A percentile compares a stretch with the other conserved stretches of the same genome.
Evolutionary conservation across 2,329 filamentous ascomycete species (phyloP).

Genomic region (Trichoderma citrinoviride): DNA sequence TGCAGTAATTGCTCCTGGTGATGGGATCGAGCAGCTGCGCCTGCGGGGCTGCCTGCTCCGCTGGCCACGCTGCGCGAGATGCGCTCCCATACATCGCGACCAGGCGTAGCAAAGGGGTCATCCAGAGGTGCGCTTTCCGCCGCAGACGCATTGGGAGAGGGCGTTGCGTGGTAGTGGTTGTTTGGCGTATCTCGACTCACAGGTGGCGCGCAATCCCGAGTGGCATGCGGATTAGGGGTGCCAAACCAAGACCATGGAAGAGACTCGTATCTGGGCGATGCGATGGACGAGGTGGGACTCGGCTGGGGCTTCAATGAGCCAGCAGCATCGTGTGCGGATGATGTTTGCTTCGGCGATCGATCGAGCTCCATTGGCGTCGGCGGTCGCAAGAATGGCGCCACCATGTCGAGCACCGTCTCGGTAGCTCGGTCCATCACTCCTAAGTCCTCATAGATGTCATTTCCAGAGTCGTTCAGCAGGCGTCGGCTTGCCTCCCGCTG

Average conservation of each 20-base stretch:
- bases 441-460: slow-evolving; percentile 5
- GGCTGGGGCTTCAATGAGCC: slow-evolving; percentile 38
- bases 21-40: slow-evolving; percentile 28
- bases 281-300: slow-evolving; percentile 32
- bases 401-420: slow-evolving; percentile 44
- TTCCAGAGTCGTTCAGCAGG: neutral
- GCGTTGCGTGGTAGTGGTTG: neutral
- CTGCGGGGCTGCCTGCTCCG: slow-evolving; percentile 10
- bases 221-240: slow-evolving; percentile 35
- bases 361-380: slow-evolving; percentile 45
- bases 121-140: slow-evolving; percentile 26
- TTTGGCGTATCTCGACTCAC: slow-evolving; percentile 32
- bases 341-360: slow-evolving; percentile 42
- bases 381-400: slow-evolving; percentile 49
- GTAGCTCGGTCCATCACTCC: slow-evolving; percentile 34
- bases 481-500: neutral
- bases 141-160: slow-evolving; percentile 11
- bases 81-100: slow-evolving; percentile 21
- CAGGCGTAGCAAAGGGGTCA: slow-evolving; percentile 35
- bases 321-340: slow-evolving; percentile 53
- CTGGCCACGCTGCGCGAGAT: slow-evolving; percentile 17
- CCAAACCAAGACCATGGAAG: slow-evolving; percentile 54
- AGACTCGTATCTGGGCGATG: slow-evolving; percentile 35
- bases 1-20: slow-evolving; percentile 39
- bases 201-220: slow-evolving; percentile 24